Percentiles rank a stretch among this genome's conserved stretches.
Conservation (phyloP, 139 green algal genomes). For the Pleodorina starrii region DNA sequence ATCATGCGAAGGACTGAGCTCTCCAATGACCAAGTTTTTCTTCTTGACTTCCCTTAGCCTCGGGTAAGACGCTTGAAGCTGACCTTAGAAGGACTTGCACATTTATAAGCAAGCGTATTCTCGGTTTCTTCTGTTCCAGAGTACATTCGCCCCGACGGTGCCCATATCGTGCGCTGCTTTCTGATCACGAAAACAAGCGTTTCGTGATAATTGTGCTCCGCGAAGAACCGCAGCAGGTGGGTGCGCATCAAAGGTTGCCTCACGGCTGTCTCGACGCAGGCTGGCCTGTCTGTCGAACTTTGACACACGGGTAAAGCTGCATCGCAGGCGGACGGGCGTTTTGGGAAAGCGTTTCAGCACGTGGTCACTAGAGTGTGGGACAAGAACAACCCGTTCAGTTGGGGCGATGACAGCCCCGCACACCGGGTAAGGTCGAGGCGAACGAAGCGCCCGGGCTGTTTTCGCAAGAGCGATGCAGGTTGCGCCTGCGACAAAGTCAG, state of each 20-base stretch:
- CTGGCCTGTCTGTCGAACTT: background rate
- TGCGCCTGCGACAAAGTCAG: too few relatives aligned
- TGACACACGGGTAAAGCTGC: background rate
- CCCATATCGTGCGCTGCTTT: constrained; percentile 7
- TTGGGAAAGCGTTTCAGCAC: constrained; percentile 16
- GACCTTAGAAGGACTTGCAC: too few relatives aligned
- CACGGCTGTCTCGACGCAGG: background rate
- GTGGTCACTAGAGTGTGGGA: background rate
- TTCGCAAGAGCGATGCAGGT: too few relatives aligned
- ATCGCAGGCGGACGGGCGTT: background rate
- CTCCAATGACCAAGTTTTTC: constrained; percentile 1
- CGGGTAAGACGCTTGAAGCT: constrained; percentile 1
- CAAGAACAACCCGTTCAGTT: constrained; percentile 36
- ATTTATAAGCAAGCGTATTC: background rate
- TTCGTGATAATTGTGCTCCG: constrained; percentile 38
- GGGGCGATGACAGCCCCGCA: constrained; percentile 5
- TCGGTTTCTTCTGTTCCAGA: background rate
- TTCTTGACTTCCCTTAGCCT: constrained; percentile 24
- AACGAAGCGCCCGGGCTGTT: too few relatives aligned
- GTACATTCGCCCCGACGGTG: background rate
- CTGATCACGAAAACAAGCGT: constrained; percentile 31
- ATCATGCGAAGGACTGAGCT: too few relatives aligned
- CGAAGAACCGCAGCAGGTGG: background rate
- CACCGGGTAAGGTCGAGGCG: constrained; percentile 15
- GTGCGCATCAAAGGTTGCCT: background rate